Base-by-base conservation (phyloP, 208 protist genomes). In the Trypanosoma brucei region DNA sequence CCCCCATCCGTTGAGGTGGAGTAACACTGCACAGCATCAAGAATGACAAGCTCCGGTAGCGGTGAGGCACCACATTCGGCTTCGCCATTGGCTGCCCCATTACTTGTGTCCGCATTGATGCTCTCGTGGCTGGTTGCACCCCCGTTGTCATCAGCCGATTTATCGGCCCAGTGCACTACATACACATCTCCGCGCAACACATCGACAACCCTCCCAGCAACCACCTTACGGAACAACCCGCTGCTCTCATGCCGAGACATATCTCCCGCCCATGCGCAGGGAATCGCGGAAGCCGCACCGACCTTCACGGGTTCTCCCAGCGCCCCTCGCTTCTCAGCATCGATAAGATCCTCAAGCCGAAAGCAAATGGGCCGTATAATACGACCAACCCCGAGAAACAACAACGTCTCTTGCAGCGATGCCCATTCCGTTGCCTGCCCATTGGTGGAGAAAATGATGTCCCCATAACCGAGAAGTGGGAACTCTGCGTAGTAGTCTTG, bases 131-230 rank as follows among this genome's bases (percentile, higher is more conserved):
- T 7, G 30, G 40, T 55, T 2, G 50, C 50, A 33, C 9, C 31
- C 14, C 8, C 30, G 14, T 35, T 33, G 2, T 30, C 11, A 31
- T 2, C 14, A 53, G 11, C 30, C 30, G 14, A 14, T n/a, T 2
- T 44, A 1, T 49, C 35, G 11, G 63, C 45, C 76, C 81, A 91
- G 39, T 58, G 53, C 14, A 87, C 80, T 38, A 71, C 64, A 60
- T 76, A 91, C 2, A 78, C 76, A 65, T 87, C 81, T 1, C 81
- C 80, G 1, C 71, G 64, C 46, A 86, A 36, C 3, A 85, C 80
- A 56, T 81, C 76, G 39, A 75, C 63, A 6, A 91, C 72, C 22
- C 65, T 60, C 14, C 80, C 80, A 11, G 57, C 58, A 0, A 57
- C 55, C n/a, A 37, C 9, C 36, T 45, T 35, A 51, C 59, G 59